Evolutionary conservation across 345 rosid species (phyloP), one percentile per base, ranked within the genome.

Genomic region (Syzygium aromaticum): DNA sequence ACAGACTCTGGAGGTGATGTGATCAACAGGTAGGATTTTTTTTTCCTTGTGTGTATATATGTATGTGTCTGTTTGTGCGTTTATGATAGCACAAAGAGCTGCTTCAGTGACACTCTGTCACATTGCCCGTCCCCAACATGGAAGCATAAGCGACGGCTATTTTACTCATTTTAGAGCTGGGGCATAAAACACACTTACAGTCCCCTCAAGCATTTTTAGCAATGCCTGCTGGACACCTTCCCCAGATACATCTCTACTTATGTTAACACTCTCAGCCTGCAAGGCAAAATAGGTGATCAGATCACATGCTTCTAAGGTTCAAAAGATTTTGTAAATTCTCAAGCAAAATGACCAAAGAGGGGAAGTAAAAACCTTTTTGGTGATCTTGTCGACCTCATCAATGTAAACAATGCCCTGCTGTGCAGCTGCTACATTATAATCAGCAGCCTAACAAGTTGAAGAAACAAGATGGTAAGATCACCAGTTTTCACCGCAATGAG

Each of bases 191-290:
- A 77, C 61, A 92, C 99, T 92, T 93, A 98, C 99, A 86, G 98
- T 96, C 92, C 99, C 99, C 94, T 98, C 99, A 83, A 98, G 94
- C 99, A 98, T 98, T 88, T 98, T 96, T 86, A 98, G 90, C 54
- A 98, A 89, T 67, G 99, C 99, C 92, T 98, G 99, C 93, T 98
- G 99, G 89, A 98, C 99, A 89, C 99, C 99, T 91, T 98, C 99
- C 86, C 99, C 99, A 52, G 99, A 98, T 40, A 98, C 99, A 95
- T 98, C 99, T 93, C 99, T 95, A 91, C 99, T 98, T 53, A 98
- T 95, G 91, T 96, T 98, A 91, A 93, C 93, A 90, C 98, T 96
- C 92, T 98, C 99, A 52, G 99, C 98, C 99, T 98, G 93, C 90
- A 84, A 40, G 88, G 57, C 54, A 51, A 87, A 88, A 90, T 78